Percentiles rank a stretch among this genome's conserved stretches.
These are phyloP conservation scores for Lipomyces starkeyi DNA, from an alignment of 805 yeast species.

Conservation along the genomic window DNA sequence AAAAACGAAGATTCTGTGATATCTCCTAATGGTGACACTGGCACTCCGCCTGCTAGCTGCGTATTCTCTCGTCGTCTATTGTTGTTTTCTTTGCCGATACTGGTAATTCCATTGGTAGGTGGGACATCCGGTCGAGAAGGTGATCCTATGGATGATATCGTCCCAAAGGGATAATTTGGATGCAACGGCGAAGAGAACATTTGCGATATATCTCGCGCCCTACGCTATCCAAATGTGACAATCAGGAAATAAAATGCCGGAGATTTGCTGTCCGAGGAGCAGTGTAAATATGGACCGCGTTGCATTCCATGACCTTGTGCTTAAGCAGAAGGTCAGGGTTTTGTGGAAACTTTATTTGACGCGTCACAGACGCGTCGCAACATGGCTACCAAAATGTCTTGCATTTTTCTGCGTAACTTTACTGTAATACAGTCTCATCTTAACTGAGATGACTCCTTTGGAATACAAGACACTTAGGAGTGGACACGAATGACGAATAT, in stretches of 20 bases:
- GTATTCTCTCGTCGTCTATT: not conserved
- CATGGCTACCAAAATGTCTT: not conserved
- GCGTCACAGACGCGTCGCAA: not conserved
- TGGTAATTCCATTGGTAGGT: not conserved
- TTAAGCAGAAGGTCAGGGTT: not conserved
- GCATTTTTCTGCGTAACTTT: no score
- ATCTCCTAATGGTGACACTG: constrained; percentile 15
- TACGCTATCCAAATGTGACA: not conserved
- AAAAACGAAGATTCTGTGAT: constrained; percentile 14
- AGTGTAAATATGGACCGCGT: no score
- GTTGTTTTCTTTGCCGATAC: not conserved
- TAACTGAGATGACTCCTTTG: no score
- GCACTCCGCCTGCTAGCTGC: not conserved
- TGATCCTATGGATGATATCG: not conserved
- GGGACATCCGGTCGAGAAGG: not conserved
- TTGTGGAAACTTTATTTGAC: not conserved
- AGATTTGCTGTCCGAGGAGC: not conserved
- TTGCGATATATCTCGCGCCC: not conserved
- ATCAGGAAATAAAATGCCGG: not conserved
- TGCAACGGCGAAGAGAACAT: constrained; percentile 13
- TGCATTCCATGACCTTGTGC: no score
- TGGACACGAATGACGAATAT: no score
- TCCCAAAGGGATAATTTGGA: constrained; percentile 1
- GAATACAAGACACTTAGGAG: no score
- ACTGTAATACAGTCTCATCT: no score